A percentile compares a stretch with the other conserved stretches of the same genome.
Evolutionary conservation across 2,329 filamentous ascomycete species (phyloP).

Genomic region (Arachnopeziza araneosa): DNA sequence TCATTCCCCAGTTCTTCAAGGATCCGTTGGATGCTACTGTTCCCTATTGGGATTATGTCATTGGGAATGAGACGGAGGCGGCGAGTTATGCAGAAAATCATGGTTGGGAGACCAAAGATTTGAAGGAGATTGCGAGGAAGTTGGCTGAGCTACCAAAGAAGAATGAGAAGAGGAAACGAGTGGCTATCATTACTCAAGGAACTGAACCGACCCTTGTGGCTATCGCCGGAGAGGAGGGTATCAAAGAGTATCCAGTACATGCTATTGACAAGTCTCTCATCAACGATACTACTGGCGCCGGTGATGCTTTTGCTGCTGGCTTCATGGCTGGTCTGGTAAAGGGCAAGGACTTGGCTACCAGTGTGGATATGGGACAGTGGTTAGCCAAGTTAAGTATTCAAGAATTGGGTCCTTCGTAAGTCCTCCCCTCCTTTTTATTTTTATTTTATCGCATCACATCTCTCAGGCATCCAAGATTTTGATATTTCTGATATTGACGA

Average conservation of each 20-base stretch:
- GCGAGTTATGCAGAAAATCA: slow-evolving; percentile 81
- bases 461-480: neutral
- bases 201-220: slow-evolving; percentile 86
- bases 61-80: slow-evolving; percentile 96
- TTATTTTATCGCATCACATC: slow-evolving; percentile 5
- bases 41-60: slow-evolving; percentile 91
- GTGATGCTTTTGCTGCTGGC: slow-evolving; percentile 93
- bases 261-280: slow-evolving; percentile 73
- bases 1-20: slow-evolving; percentile 98
- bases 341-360: slow-evolving; percentile 71
- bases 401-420: slow-evolving; percentile 93
- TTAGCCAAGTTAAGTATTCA: slow-evolving; percentile 89
- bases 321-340: slow-evolving; percentile 85
- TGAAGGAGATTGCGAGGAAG: slow-evolving; percentile 78
- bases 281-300: slow-evolving; percentile 93
- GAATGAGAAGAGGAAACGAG: slow-evolving; percentile 76
- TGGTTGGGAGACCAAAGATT: slow-evolving; percentile 65
- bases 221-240: slow-evolving; percentile 56
- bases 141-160: slow-evolving; percentile 88
- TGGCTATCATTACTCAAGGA: slow-evolving; percentile 92
- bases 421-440: slow-evolving; percentile 29
- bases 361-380: slow-evolving; percentile 94
- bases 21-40: slow-evolving; percentile 80
- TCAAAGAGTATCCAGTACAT: slow-evolving; percentile 77
- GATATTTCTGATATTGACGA: neutral